phyloP scores from a whole-genome alignment of 225 moss, liverwort and hornwort species.

The Lunularia cruciata region DNA sequence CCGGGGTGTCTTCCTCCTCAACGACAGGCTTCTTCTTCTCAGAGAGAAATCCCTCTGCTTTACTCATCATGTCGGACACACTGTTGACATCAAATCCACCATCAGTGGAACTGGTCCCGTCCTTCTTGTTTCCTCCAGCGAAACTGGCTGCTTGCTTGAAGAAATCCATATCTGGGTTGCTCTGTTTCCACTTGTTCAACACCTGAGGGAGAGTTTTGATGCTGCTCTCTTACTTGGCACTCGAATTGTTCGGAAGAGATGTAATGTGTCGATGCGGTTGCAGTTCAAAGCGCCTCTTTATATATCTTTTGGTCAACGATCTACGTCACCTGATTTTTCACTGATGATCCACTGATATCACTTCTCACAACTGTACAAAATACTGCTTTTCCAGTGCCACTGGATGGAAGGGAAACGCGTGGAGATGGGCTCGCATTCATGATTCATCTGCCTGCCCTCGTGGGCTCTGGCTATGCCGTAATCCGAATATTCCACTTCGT shows the following conservation, averaged over 20 bases:
- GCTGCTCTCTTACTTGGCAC: no score
- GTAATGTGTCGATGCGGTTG: background rate
- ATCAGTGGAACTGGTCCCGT: background rate
- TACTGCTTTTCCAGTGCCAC: background rate
- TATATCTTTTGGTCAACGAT: background rate
- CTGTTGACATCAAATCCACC: background rate
- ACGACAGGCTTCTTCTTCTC: background rate
- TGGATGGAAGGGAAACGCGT: background rate
- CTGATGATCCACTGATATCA: background rate
- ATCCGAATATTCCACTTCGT: background rate
- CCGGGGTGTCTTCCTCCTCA: background rate
- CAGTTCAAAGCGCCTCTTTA: background rate
- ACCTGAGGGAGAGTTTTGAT: no score
- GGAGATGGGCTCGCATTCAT: background rate
- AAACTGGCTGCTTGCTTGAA: constrained; percentile 9
- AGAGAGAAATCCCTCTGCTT: constrained; percentile 1
- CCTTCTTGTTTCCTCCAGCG: background rate
- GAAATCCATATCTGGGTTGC: constrained; percentile 5
- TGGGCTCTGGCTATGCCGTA: background rate
- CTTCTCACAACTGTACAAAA: background rate
- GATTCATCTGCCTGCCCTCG: background rate
- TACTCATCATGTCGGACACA: constrained; percentile 1
- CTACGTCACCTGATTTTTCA: background rate
- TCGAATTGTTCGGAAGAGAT: no score
- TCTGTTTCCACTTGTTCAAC: no score